Base-by-base conservation (phyloP, 768 basidiomycete genomes). In the Suillus sp. region DNA sequence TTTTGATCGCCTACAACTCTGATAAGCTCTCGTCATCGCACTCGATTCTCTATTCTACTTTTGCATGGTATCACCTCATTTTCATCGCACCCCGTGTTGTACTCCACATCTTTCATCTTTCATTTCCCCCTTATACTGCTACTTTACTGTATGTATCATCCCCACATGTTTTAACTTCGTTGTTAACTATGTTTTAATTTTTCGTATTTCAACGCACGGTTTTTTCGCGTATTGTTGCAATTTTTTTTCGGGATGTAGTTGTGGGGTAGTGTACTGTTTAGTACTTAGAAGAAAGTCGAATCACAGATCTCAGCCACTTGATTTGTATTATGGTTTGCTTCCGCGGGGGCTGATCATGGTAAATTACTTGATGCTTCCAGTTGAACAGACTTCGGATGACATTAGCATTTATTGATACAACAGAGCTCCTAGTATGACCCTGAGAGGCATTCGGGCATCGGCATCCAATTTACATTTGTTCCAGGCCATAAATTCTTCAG, bases 31-130 rank as follows among this genome's bases (percentile, higher is more conserved):
- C 37, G 38, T 20, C 56, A 57, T 57, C 56, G 27, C 56, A 27
- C 38, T 27, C 38, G 4, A 57, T 20, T 40, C 25, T 30, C 25
- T 30, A 16, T 20, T 40, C 25, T 25, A 27, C 37, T 27, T 50
- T 40, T 57, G 56, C 38, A 57, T 57, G 22, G 18, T 38, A 57
- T 57, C 55, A 57, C 55, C 25, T 56, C 55, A 57, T 40, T 40
- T 13, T 30, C 18, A 57, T 57, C 37, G 11, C 11, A 20, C 56
- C 45, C 25, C 18, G 56, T 40, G 56, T 40, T 57, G 56, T 57
- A 57, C 38, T 27, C 18, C 9, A 27, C 56, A 40, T 40, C 38
- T 27, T 40, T 40, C 38, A 38, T 38, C 9, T 25, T 18, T 32
- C 4, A 32, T 11, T 25, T 18, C 5, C 9, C 16, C 11, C 6